These are phyloP conservation scores for Monilinia aucupariae DNA, from an alignment of 2,329 filamentous ascomycete genomes.

Conservation along the genomic window DNA sequence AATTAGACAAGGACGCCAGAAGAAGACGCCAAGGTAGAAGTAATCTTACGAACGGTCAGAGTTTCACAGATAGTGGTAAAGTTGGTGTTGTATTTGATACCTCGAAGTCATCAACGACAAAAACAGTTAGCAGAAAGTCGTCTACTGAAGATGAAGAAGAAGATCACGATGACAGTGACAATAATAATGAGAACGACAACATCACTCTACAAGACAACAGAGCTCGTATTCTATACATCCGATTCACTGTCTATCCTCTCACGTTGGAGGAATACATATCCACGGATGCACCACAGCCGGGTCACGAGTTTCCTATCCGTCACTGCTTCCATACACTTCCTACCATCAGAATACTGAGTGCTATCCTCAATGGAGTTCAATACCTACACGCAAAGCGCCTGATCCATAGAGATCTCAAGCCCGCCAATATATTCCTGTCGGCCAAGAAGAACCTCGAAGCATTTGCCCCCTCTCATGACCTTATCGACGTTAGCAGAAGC, in stretches of 20 bases:
- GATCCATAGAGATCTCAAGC: slow-evolving; percentile 63
- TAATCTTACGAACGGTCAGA: not conserved
- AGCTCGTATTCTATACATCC: slow-evolving; percentile 32
- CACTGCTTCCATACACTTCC: slow-evolving; percentile 60
- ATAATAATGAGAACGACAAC: not conserved
- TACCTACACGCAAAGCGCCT: slow-evolving; percentile 58
- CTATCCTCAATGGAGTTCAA: slow-evolving; percentile 56
- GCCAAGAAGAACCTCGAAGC: slow-evolving; percentile 36
- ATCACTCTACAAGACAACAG: slow-evolving; percentile 1
- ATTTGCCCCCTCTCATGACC: slow-evolving; percentile 36
- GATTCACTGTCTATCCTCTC: slow-evolving; percentile 59
- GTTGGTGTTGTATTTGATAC: not conserved
- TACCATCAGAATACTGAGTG: slow-evolving; percentile 51
- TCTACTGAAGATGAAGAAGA: not conserved
- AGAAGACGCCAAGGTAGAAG: not conserved
- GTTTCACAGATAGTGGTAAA: not conserved
- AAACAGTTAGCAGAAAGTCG: not conserved
- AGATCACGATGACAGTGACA: not conserved
- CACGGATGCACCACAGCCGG: slow-evolving; percentile 30
- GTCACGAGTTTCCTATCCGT: slow-evolving; percentile 27
- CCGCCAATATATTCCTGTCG: slow-evolving; percentile 61
- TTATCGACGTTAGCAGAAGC: slow-evolving; percentile 39
- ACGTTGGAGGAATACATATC: slow-evolving; percentile 56
- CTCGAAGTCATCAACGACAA: not conserved
- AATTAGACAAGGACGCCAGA: slow-evolving; percentile 9